A percentile compares a stretch with the other conserved stretches of the same genome.
These are phyloP conservation scores for Ustilago hordei DNA, from an alignment of 1,284 basidiomycete genomes.

Conservation along the genomic window DNA sequence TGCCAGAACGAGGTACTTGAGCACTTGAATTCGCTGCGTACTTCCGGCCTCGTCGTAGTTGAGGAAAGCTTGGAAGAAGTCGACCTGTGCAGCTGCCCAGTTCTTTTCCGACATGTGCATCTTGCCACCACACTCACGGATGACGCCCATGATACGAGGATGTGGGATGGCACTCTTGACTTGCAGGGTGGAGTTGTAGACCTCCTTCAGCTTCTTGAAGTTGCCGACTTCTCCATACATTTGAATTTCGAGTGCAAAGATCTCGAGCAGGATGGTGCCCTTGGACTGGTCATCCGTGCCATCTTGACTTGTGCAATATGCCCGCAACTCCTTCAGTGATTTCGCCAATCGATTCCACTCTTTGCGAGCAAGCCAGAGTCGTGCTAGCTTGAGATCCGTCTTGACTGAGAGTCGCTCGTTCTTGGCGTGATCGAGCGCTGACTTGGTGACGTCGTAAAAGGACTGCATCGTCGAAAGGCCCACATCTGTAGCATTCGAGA, in stretches of 20 bases:
- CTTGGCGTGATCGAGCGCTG: conserved; percentile 88
- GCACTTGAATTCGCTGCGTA: conserved; percentile 93
- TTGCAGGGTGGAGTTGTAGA: conserved; percentile 92
- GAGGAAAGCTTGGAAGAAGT: conserved; percentile 98
- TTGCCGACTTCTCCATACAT: conserved; percentile 98
- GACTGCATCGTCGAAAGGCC: conserved; percentile 89
- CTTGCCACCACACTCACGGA: conserved; percentile 98
- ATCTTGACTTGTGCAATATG: conserved; percentile 73
- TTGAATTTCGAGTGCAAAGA: conserved; percentile 97
- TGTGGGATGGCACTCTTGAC: conserved; percentile 97
- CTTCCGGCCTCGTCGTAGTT: conserved; percentile 99
- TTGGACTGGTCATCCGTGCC: conserved; percentile 85
- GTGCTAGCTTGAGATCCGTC: conserved; percentile 95
- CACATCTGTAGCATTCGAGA: conserved; percentile 78
- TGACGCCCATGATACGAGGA: conserved; percentile 97
- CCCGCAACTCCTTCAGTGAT: conserved; percentile 72
- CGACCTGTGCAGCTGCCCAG: conserved; percentile 95
- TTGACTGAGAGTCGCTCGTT: conserved; percentile 97
- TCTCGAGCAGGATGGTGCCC: conserved; percentile 93
- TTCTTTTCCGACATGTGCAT: conserved; percentile 99
- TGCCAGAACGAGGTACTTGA: conserved; percentile 97
- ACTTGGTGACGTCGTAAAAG: conserved; percentile 94
- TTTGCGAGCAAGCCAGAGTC: conserved; percentile 94
- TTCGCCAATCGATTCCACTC: conserved; percentile 84
- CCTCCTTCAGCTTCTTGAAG: conserved; percentile 95